A percentile compares a stretch with the other conserved stretches of the same genome.
phyloP scores from a whole-genome alignment of 2,329 filamentous ascomycete species.

The Dichotomopilus funicola region DNA sequence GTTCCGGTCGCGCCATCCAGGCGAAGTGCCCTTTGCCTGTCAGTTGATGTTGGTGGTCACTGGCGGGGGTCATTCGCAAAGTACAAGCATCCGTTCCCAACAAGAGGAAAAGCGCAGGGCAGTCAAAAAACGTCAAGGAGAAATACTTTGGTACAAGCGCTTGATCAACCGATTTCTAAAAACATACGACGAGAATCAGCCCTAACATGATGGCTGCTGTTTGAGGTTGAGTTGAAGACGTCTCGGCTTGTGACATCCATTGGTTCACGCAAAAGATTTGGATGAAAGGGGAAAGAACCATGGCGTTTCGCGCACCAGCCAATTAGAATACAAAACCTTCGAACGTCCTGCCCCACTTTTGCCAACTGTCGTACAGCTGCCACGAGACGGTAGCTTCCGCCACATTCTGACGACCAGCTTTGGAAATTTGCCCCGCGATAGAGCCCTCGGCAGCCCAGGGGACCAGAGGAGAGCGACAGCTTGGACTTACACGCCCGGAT shows the following conservation, averaged over 20 bases:
- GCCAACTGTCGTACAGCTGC: conserved; percentile 12
- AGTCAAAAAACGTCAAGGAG: too few relatives aligned
- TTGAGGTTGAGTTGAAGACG: not conserved
- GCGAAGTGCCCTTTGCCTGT: too few relatives aligned
- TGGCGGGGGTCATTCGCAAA: too few relatives aligned
- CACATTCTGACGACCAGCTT: not conserved
- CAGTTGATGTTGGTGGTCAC: too few relatives aligned
- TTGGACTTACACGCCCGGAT: not conserved
- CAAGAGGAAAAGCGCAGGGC: too few relatives aligned
- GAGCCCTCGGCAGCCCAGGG: conserved; percentile 1
- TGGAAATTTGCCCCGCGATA: not conserved
- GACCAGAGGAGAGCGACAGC: not conserved
- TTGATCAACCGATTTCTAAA: too few relatives aligned
- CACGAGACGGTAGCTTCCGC: conserved; percentile 9
- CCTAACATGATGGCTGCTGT: not conserved
- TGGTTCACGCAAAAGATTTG: not conserved
- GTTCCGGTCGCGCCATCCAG: conserved; percentile 20
- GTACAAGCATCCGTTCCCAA: too few relatives aligned
- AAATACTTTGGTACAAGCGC: too few relatives aligned
- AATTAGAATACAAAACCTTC: conserved; percentile 1
- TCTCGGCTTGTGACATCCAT: too few relatives aligned
- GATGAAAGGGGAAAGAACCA: not conserved
- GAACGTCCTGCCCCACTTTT: not conserved
- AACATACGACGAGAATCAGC: not conserved
- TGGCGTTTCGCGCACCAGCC: conserved; percentile 2